These are phyloP conservation scores for Mallotus nudiflorus DNA, from an alignment of 345 rosid genomes.

Conservation along the genomic window DNA sequence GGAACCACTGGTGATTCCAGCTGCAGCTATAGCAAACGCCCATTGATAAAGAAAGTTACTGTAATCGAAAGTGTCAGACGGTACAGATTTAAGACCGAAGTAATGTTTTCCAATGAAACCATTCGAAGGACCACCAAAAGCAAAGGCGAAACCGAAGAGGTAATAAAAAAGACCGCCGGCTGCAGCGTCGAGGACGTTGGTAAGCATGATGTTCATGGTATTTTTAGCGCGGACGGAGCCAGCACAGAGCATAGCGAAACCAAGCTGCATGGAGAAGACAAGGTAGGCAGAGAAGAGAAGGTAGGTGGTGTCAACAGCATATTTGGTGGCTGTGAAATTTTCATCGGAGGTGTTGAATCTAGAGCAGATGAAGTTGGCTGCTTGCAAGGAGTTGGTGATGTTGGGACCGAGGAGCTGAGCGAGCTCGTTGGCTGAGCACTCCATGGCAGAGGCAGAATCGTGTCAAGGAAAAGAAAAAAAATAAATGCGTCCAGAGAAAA, in stretches of 20 bases:
- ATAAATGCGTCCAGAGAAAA: neutral
- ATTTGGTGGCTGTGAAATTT: constrained; percentile 53
- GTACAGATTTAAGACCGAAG: constrained; percentile 57
- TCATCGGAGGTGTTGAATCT: constrained; percentile 28
- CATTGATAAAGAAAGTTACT: constrained; percentile 85
- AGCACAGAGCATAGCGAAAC: constrained; percentile 97
- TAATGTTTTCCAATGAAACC: constrained; percentile 78
- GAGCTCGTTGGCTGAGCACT: constrained; percentile 46
- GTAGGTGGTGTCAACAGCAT: constrained; percentile 75
- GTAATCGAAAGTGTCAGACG: constrained; percentile 42
- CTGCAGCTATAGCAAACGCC: constrained; percentile 96
- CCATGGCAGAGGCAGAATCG: constrained; percentile 3
- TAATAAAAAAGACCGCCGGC: constrained; percentile 85
- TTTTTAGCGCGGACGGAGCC: constrained; percentile 93
- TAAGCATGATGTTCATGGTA: constrained; percentile 96
- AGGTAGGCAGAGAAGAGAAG: constrained; percentile 94
- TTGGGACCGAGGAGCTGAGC: constrained; percentile 57
- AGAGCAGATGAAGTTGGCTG: constrained; percentile 63
- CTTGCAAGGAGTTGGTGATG: constrained; percentile 42
- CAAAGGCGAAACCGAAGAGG: constrained; percentile 90
- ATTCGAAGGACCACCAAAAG: constrained; percentile 73
- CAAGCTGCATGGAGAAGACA: constrained; percentile 90
- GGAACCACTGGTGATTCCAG: constrained; percentile 92
- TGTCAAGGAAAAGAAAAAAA: neutral
- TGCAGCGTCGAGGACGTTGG: constrained; percentile 92